These are phyloP conservation scores for Gynostemma pentaphyllum DNA, from an alignment of 306 rosid genomes.

Conservation along the genomic window DNA sequence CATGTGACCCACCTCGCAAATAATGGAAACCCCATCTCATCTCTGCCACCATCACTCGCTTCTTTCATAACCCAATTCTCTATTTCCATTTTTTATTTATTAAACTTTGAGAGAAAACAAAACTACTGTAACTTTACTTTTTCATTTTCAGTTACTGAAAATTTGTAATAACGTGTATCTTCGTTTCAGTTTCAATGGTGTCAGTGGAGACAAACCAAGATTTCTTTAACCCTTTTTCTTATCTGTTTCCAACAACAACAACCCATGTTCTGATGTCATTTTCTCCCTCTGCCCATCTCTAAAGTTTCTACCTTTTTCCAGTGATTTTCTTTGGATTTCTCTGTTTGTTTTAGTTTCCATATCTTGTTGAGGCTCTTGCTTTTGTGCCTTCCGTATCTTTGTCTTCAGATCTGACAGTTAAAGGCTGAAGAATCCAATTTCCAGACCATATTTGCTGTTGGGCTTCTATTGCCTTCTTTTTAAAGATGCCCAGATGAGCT, in stretches of 20 bases:
- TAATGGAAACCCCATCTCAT: constrained; percentile 23
- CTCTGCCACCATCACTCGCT: constrained; percentile 15
- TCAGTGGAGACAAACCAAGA: constrained; percentile 28
- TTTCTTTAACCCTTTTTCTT: constrained; percentile 34
- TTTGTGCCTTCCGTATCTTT: background rate
- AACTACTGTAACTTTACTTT: background rate
- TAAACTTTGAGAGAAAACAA: no score
- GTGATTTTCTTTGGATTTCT: background rate
- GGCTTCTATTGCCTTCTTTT: background rate
- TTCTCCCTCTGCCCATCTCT: constrained; percentile 14
- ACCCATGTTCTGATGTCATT: constrained; percentile 38
- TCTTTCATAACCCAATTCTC: background rate
- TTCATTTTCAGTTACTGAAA: background rate
- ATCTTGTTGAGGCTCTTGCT: constrained; percentile 8
- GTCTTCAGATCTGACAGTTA: constrained; percentile 6
- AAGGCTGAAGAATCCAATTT: background rate
- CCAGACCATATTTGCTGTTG: background rate
- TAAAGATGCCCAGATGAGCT: background rate
- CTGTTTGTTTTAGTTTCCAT: constrained; percentile 8
- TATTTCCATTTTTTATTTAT: no score
- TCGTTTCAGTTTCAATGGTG: constrained; percentile 27
- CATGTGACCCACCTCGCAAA: constrained; percentile 30
- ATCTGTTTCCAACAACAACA: constrained; percentile 45
- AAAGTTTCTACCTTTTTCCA: constrained; percentile 21
- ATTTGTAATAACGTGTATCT: constrained; percentile 14